phyloP scores from a whole-genome alignment of 2,329 filamentous ascomycete species.

The Mycogone perniciosa region DNA sequence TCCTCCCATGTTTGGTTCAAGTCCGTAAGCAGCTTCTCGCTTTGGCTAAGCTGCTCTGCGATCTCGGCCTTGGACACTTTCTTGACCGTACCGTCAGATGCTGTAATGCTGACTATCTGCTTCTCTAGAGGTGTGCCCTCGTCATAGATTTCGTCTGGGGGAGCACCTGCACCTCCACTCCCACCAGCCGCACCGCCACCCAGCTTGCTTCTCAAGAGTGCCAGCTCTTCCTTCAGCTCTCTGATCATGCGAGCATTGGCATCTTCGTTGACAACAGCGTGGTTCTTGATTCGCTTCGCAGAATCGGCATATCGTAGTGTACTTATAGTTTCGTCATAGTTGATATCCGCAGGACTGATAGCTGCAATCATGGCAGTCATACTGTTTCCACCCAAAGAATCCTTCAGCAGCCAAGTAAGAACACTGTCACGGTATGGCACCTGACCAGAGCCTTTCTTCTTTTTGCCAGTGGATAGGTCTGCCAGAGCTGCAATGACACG shows the following conservation, averaged over 20 bases:
- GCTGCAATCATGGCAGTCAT: constrained; percentile 99
- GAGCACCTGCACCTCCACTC: constrained; percentile 42
- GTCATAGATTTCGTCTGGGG: constrained; percentile 78
- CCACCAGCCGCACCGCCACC: constrained; percentile 47
- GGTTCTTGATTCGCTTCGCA: constrained; percentile 99
- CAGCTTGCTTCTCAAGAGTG: constrained; percentile 79
- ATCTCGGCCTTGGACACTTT: constrained; percentile 98
- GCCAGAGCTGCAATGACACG: constrained; percentile 95
- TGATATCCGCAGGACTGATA: constrained; percentile 97
- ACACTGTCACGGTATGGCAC: constrained; percentile 97
- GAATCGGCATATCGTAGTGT: constrained; percentile 95
- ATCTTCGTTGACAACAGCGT: constrained; percentile 97
- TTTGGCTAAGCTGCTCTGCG: constrained; percentile 90
- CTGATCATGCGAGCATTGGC: constrained; percentile 98
- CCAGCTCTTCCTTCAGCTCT: constrained; percentile 91
- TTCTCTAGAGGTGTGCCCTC: constrained; percentile 89
- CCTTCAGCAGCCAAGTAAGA: constrained; percentile 92
- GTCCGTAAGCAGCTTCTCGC: constrained; percentile 91
- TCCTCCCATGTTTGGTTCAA: constrained; percentile 99
- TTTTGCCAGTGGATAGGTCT: constrained; percentile 80
- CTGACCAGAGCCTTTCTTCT: constrained; percentile 65
- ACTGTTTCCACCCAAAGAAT: constrained; percentile 94
- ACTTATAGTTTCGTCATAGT: constrained; percentile 95
- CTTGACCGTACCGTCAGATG: constrained; percentile 77
- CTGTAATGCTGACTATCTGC: constrained; percentile 92